Evolutionary conservation across 2,329 filamentous ascomycete species (phyloP), one percentile per base, ranked within the genome.

Genomic region (Ophiocordyceps australis): DNA sequence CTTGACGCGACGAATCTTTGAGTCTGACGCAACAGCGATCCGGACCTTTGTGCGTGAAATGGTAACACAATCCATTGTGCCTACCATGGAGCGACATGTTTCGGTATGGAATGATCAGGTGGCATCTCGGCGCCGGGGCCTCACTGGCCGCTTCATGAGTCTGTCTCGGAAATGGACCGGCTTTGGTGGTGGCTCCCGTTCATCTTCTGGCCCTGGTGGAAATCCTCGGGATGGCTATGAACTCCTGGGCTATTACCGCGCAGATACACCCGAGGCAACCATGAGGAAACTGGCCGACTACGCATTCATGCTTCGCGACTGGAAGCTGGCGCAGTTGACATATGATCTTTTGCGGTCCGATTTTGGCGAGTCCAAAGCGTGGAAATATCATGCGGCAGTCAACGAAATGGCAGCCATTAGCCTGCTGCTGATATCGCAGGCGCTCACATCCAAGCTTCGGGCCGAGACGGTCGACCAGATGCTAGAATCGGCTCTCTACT

Each of bases 81-180:
- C 91, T 2, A 85, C 80, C 21, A 98, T 98, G 91, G 89, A 98
- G 51, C 76, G 86, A 29, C 74, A 79, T 35, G 69, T 92, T 9
- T 76, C 82, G 5, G 62, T 83, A 5, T 98, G 89, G 91, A 98
- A 98, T 42, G 89, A 98, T 40, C 86, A 95, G 48, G 79, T 95
- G 15, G 85, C 86, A 11, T 94, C 91, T 9, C 69, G 81, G 30
- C 66, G 91, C 30, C 74, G 82, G 41, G 91, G 91, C 10, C 63
- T 98, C 24, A 79, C 79, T 28, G 91, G 91, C 9, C 72, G 83
- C n/a, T 86, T 98, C 49, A 83, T 93, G 62, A 92, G 78, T 8
- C 60, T 98, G 29, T 93, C 85, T 1, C 85, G 89, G 42, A 76
- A 83, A 37, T 95, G 82, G 72, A 69, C 79, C 7, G 73, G 74